Base-by-base conservation (phyloP, 495 filamentous ascomycete genomes). In the Penicillium chermesinum region DNA sequence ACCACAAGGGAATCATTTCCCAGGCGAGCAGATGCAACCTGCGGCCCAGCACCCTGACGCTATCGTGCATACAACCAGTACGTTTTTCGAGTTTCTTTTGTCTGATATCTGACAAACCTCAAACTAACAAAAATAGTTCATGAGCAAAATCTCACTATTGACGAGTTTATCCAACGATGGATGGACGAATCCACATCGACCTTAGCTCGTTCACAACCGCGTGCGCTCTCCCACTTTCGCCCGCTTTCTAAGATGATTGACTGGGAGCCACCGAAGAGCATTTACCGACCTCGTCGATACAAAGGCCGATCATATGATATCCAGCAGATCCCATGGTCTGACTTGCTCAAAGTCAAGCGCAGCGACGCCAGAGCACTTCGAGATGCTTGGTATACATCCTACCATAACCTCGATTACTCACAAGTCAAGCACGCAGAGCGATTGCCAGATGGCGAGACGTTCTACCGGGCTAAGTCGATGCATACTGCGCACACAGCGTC, bases 291-390 rank as follows among this genome's bases (percentile, higher is more conserved):
- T 1, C 51, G 44, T n/a, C 47, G 59, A 3, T 79, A 84, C 49
- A 66, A 82, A 13, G 63, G 73, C 16, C 82, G 86, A 33, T 58
- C 62, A 15, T 86, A 70, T 54, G 89, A 95, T 59, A 63, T 88
- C 20, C 88, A 95, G 59, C 86, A 88, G 41, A 85, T 95, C 33
- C 73, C 86, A 39, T 95, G 89, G 71, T 56, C 54, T 81, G 71
- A 76, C 7, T 70, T 71, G 1, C 54, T 91, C 4, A 81, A 80
- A 4, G 81, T 87, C 3, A 78, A 73, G 14, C 77, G 84, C 37
- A 58, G 66, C 5, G 71, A 77, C 27, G 87, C 87, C 16, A 74
- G 83, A 43, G 66, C 71, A 22, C 68, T 81, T 34, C 79, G 87
- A 25, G 71, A 75, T 54, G 53, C 56, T 12, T 72, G 67, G 65